Conservation (phyloP, 2,329 filamentous ascomycete species). For the Fusarium sp. region DNA sequence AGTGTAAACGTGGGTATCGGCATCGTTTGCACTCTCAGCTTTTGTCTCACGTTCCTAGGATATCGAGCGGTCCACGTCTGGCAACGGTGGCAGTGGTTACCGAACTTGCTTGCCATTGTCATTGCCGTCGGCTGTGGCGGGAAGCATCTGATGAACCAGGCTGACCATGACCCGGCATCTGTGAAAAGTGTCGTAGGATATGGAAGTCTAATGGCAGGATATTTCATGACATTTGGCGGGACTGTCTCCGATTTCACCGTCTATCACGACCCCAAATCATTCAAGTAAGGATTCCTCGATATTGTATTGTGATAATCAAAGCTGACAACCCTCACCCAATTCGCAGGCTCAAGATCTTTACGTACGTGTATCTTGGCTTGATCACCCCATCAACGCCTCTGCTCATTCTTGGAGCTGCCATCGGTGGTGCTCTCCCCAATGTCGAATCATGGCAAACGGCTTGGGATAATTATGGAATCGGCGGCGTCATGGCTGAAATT, state of each 20-base stretch:
- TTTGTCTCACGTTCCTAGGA: slow-evolving; percentile 64
- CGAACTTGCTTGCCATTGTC: slow-evolving; percentile 61
- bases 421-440: slow-evolving; percentile 47
- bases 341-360: slow-evolving; percentile 35
- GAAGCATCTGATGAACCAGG: slow-evolving; percentile 58
- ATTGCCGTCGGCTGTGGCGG: slow-evolving; percentile 65
- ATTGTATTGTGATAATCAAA: slow-evolving; percentile 34
- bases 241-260: slow-evolving; percentile 67
- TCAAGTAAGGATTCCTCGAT: slow-evolving; percentile 27
- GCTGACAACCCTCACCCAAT: slow-evolving; percentile 48
- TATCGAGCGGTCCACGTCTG: slow-evolving; percentile 64
- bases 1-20: slow-evolving; percentile 65
- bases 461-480: slow-evolving; percentile 44
- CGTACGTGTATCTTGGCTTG: slow-evolving; percentile 60
- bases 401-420: slow-evolving; percentile 54
- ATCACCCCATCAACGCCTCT: slow-evolving; percentile 48
- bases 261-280: slow-evolving; percentile 53
- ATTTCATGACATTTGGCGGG: slow-evolving; percentile 65
- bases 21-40: slow-evolving; percentile 62
- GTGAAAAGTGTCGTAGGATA: slow-evolving; percentile 55
- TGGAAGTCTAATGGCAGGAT: slow-evolving; percentile 59
- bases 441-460: slow-evolving; percentile 44
- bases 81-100: slow-evolving; percentile 67
- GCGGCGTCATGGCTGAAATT: slow-evolving; percentile 47
- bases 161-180: slow-evolving; percentile 50